Evolutionary conservation across 2,329 filamentous ascomycete genomes (phyloP), one percentile per base, ranked within the genome.

Genomic region (Raffaelea ambrosiae): DNA sequence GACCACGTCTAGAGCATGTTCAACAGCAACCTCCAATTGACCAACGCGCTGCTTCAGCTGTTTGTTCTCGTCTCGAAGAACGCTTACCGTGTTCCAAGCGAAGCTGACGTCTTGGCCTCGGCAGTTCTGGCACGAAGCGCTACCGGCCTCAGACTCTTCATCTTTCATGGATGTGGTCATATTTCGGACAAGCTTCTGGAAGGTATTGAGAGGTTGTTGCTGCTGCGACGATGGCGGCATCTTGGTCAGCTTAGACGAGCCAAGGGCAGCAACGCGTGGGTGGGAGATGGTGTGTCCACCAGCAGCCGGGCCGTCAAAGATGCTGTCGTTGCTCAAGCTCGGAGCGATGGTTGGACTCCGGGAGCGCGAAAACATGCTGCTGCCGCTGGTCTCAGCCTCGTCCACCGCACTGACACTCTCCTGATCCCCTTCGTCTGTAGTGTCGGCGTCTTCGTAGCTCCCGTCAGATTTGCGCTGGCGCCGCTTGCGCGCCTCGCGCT

Each of bases 31-130:
- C 63, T 84, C 80, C 3, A 84, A 61, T 54, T 77, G 68, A 18
- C 71, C 69, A 3, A 84, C 76, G 19, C 78, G 66, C 36, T 71
- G 67, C 66, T 84, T 84, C 44, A 84, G 61, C 9, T 72, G 71
- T 56, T 68, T 73, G 54, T 84, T 84, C 66, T 84, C 81, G 42
- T 78, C 75, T 36, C 77, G 68, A 50, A 84, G 62, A 42, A 82
- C 53, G 46, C 72, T 71, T n/a, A 81, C 79, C 4, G 80, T 81
- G 57, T 83, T 73, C 80, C 80, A 84, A 4, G 80, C 80, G 35
- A 79, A 69, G 53, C 76, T 78, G 13, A 74, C 69, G 46, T 77
- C 74, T 55, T 74, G 72, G 13, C 80, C 79, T 46, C 69, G 62
- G 59, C 81, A 83, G 55, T 81, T 83, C 31, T 61, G 56, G 55